Conservation (phyloP, 2,329 filamentous ascomycete genomes). For the Colletotrichum lentis region DNA sequence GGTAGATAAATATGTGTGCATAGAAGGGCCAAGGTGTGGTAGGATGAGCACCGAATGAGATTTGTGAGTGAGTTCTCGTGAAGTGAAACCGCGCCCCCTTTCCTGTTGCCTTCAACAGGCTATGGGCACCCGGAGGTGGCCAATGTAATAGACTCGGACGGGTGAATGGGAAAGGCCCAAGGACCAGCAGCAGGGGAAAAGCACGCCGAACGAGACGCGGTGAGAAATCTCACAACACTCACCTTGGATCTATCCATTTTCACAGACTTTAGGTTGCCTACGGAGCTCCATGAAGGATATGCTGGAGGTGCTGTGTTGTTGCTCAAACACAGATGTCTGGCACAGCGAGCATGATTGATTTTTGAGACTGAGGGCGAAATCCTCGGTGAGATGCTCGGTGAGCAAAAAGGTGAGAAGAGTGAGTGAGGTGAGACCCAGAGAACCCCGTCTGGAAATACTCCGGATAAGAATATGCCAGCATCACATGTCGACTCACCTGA, state of each 20-base stretch:
- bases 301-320: not conserved
- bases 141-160: not conserved
- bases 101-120: not conserved
- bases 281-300: constrained; percentile 11
- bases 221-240: not conserved
- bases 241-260: constrained; percentile 36
- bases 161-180: not conserved
- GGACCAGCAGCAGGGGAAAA: not conserved
- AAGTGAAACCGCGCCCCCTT: too few relatives aligned
- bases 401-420: not conserved
- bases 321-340: not conserved
- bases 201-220: not conserved
- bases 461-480: constrained; percentile 10
- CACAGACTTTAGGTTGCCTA: not conserved
- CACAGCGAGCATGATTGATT: constrained; percentile 22
- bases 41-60: not conserved
- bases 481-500: too few relatives aligned
- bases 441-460: constrained; percentile 16
- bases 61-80: not conserved
- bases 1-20: too few relatives aligned
- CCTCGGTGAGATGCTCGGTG: constrained; percentile 33
- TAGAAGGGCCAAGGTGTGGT: not conserved
- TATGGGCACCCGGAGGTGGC: not conserved
- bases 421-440: not conserved
- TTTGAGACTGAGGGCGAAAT: not conserved